phyloP scores from a whole-genome alignment of 257 asterid species.

The Fraxinus quadrangulata region DNA sequence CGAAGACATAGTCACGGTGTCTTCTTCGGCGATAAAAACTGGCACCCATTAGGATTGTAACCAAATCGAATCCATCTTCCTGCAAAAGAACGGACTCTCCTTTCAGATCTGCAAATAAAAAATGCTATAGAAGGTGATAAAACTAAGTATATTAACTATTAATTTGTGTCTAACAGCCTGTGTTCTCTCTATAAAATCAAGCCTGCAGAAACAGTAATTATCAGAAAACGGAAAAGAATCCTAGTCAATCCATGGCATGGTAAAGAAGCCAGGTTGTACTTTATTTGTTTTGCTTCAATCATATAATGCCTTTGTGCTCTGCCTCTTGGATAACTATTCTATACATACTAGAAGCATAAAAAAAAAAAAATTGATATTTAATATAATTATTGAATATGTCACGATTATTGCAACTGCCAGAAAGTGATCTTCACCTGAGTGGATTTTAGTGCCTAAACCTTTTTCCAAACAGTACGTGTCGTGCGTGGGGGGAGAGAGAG shows the following conservation, averaged over 20 bases:
- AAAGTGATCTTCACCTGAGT: neutral
- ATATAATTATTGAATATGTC: neutral
- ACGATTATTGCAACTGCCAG: neutral
- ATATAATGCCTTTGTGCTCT: neutral
- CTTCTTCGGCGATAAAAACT: slow-evolving; percentile 76
- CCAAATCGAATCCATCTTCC: slow-evolving; percentile 70
- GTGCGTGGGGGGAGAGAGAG: neutral
- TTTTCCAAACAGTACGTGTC: neutral
- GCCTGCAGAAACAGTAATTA: neutral
- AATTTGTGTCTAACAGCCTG: neutral
- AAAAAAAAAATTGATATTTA: too few relatives aligned
- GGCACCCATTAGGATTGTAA: slow-evolving; percentile 53
- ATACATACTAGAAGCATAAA: neutral
- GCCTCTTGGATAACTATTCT: neutral
- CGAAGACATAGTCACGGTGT: slow-evolving; percentile 59
- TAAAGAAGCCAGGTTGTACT: neutral
- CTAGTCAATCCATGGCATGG: neutral
- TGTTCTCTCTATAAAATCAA: neutral
- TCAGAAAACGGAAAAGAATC: neutral
- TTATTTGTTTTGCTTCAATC: neutral
- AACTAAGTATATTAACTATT: neutral
- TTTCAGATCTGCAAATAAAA: slow-evolving; percentile 14
- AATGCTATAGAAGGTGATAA: neutral
- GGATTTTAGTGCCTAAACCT: neutral
- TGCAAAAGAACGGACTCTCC: slow-evolving; percentile 32